phyloP scores from a whole-genome alignment of 1,284 basidiomycete species.

The Vanrija humicola region DNA sequence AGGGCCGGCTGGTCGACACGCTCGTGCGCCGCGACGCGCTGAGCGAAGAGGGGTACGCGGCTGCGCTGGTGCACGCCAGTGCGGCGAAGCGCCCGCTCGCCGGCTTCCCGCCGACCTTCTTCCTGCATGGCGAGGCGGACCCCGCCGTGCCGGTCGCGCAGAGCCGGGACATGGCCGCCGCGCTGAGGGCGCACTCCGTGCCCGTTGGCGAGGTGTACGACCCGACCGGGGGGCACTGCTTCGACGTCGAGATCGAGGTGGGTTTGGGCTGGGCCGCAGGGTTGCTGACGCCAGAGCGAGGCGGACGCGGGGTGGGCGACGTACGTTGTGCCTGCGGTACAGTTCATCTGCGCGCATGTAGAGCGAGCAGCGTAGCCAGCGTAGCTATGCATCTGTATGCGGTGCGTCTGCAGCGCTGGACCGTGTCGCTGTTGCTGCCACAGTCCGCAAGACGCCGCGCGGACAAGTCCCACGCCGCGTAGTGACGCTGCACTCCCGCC shows the following conservation, averaged over 20 bases:
- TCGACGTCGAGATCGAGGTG: conserved; percentile 24
- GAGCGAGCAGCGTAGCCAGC: background rate
- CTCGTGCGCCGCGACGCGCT: conserved; percentile 10
- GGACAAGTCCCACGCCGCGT: no score
- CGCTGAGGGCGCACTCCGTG: conserved; percentile 14
- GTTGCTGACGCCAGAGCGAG: no score
- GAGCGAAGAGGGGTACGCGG: background rate
- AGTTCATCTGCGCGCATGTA: conserved; percentile 21
- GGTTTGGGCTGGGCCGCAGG: conserved; percentile 3
- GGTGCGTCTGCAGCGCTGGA: no score
- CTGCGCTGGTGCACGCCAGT: no score
- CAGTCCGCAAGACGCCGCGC: no score
- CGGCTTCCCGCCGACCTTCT: conserved; percentile 21
- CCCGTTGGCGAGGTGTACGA: conserved; percentile 10
- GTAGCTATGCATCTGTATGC: no score
- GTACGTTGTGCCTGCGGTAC: conserved; percentile 20
- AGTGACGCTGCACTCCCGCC: no score
- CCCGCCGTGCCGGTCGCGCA: conserved; percentile 20
- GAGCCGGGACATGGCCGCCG: conserved; percentile 15
- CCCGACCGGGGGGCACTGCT: conserved; percentile 17
- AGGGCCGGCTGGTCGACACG: background rate
- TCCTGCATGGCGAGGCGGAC: conserved; percentile 27
- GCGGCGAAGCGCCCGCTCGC: background rate
- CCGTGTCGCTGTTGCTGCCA: no score
- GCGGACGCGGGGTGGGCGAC: conserved; percentile 18